These are phyloP conservation scores for Pochonia chlamydosporia DNA, from an alignment of 2,329 filamentous ascomycete species.

Conservation along the genomic window DNA sequence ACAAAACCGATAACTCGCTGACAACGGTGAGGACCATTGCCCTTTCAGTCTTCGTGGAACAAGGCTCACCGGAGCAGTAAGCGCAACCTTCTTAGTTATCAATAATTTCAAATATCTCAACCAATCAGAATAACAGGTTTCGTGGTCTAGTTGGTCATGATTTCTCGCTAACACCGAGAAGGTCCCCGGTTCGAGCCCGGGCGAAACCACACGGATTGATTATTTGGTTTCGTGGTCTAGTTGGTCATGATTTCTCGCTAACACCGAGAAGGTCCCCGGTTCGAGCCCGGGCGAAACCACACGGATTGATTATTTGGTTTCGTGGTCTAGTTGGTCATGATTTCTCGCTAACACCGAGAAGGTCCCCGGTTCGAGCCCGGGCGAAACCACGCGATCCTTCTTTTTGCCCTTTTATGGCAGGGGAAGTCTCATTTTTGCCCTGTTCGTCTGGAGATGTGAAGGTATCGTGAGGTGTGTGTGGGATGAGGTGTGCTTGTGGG, in stretches of 20 bases:
- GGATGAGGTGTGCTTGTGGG: too few species aligned
- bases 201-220: constrained; percentile 27
- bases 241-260: too few species aligned
- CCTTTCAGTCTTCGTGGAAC: too few species aligned
- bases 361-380: constrained; percentile 33
- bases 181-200: constrained; percentile 32
- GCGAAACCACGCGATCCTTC: constrained; percentile 25
- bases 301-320: constrained; percentile 23
- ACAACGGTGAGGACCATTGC: too few species aligned
- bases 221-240: constrained; percentile 32
- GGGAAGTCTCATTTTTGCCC: not conserved
- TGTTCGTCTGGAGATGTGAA: too few species aligned
- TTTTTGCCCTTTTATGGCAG: not conserved
- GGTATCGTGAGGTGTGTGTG: too few species aligned
- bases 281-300: constrained; percentile 31
- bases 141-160: constrained; percentile 33
- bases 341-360: constrained; percentile 34
- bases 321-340: constrained; percentile 34
- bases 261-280: constrained; percentile 33
- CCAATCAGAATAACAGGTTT: constrained; percentile 16
- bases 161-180: constrained; percentile 33
- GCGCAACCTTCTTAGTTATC: not conserved
- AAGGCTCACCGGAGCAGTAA: too few species aligned
- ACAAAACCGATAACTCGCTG: too few species aligned
- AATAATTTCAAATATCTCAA: not conserved